Evolutionary conservation across 2,329 filamentous ascomycete genomes (phyloP), one percentile per base, ranked within the genome.

Genomic region (Trichoderma sp.): DNA sequence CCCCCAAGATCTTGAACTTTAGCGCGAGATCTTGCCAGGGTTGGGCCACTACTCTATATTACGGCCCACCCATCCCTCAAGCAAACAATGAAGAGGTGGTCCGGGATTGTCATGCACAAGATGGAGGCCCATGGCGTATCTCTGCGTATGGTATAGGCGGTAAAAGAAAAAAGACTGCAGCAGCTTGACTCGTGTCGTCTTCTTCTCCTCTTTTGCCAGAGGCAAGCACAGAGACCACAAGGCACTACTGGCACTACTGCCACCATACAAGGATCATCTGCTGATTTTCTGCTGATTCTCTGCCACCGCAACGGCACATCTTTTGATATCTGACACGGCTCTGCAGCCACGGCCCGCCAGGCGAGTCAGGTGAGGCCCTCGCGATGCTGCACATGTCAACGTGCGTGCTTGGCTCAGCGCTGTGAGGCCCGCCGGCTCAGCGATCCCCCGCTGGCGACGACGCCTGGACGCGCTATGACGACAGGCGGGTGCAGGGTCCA

Each of bases 321-420:
- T 21, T 21, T 49, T 49, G 46, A 49, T 49, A 49, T 49, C 7
- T 49, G 46, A 49, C 13, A 49, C 11, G 46, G 10, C 11, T 10
- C 46, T n/a, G n/a, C n/a, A n/a, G n/a, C n/a, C 6, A 30, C 6
- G 28, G 28, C 51, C 18, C 26, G 54, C 30, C 30, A 16, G 16
- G n/a, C 61, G 51, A 66, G 61, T 66, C 61, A 66, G 61, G 34
- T 66, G 61, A 66, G 56, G 61, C 51, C 24, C 26, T 28, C 11
- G 18, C 14, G 61, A 55, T 66, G 51, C 61, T 49, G 61, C 61
- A 66, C 61, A 65, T 65, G 61, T 52, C 34, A 56, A n/a, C 39
- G 39, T n/a, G 18, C 39, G 6, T 43, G 39, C 16, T n/a, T 43
- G 16, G 16, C 39, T 43, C 61, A 30, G 51, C 61, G 32, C 39